Conservation (phyloP, 73 alveolate genomes). For the Paramecium primaurelia region DNA sequence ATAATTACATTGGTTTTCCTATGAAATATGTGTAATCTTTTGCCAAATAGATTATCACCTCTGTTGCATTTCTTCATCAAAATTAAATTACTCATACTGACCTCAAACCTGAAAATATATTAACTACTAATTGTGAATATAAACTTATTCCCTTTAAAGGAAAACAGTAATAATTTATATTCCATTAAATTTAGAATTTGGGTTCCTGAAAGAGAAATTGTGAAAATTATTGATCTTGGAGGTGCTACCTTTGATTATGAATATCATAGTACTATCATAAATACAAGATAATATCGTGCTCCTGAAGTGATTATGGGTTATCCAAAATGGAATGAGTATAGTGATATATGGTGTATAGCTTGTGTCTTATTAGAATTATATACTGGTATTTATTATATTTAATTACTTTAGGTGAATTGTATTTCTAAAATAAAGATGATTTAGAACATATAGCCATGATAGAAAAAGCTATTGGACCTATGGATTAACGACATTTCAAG, state of each 20-base stretch:
- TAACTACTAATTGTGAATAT: conserved; percentile 8
- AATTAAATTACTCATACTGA: conserved; percentile 92
- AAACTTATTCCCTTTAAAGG: conserved; percentile 28
- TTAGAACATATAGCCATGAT: conserved; percentile 95
- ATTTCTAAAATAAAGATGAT: conserved; percentile 92
- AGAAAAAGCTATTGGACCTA: conserved; percentile 88
- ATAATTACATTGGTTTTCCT: conserved; percentile 39
- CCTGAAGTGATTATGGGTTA: conserved; percentile 92
- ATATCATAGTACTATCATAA: conserved; percentile 75
- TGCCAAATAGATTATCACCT: conserved; percentile 11
- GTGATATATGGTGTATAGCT: conserved; percentile 92
- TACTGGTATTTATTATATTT: conserved; percentile 74
- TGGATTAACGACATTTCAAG: not conserved
- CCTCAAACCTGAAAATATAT: conserved; percentile 95
- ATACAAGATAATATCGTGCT: conserved; percentile 91
- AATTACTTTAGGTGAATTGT: conserved; percentile 79
- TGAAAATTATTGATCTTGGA: conserved; percentile 93
- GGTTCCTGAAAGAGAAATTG: conserved; percentile 61
- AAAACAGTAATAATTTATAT: not conserved
- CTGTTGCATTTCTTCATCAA: conserved; percentile 50
- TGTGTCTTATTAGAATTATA: conserved; percentile 85
- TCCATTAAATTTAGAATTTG: conserved; percentile 33
- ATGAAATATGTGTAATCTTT: conserved; percentile 43
- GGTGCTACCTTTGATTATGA: conserved; percentile 75
- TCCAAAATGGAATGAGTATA: conserved; percentile 75